Evolutionary conservation across 345 rosid species (phyloP).

Genomic region (Salix udensis): DNA sequence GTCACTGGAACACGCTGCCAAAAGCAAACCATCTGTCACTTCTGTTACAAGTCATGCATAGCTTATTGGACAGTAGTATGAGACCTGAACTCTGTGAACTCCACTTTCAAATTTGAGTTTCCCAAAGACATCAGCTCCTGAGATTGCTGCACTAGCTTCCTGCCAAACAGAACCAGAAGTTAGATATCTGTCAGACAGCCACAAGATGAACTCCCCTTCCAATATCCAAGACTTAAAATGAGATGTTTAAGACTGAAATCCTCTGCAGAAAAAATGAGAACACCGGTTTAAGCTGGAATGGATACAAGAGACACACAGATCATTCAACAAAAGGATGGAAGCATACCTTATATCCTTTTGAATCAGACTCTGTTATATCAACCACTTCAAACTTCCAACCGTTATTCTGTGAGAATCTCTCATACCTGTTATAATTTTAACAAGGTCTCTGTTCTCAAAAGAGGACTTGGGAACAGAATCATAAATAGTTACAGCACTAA

Average conservation of each 20-base stretch:
- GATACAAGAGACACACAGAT: not conserved
- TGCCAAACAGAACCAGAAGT: conserved; percentile 28
- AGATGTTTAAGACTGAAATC: not conserved
- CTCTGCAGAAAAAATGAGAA: not conserved
- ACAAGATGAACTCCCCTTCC: conserved; percentile 3
- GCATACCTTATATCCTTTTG: conserved; percentile 82
- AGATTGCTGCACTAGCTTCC: conserved; percentile 96
- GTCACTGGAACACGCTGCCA: conserved; percentile 94
- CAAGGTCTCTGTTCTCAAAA: not conserved
- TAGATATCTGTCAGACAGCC: conserved; percentile 14
- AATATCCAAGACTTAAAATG: conserved; percentile 1
- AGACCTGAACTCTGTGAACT: conserved; percentile 95
- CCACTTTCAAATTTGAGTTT: conserved; percentile 99
- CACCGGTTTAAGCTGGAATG: not conserved
- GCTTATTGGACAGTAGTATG: not conserved
- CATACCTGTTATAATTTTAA: conserved; percentile 57
- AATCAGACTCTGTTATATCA: conserved; percentile 68
- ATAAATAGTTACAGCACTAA: not conserved
- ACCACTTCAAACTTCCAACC: conserved; percentile 90
- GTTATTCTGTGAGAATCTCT: conserved; percentile 82
- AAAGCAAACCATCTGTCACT: conserved; percentile 23
- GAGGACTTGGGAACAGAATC: not conserved
- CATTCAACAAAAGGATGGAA: conserved; percentile 1
- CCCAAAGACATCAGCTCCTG: conserved; percentile 75
- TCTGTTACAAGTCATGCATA: conserved; percentile 3